Evolutionary conservation across 441 rosid species (phyloP).

Genomic region (Metrosideros polymorpha): DNA sequence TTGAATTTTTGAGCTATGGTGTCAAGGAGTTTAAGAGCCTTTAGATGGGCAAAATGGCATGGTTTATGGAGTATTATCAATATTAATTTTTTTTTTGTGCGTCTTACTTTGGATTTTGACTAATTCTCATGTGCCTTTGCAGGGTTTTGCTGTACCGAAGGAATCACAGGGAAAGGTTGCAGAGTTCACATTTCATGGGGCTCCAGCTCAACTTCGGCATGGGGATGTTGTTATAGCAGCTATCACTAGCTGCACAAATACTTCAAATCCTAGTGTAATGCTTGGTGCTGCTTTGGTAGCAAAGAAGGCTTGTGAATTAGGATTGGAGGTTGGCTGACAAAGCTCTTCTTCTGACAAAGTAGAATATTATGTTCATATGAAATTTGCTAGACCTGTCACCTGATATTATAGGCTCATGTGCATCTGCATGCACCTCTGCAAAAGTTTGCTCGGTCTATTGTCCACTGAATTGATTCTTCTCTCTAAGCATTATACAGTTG

Average conservation of each 20-base stretch:
- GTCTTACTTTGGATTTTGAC: not conserved
- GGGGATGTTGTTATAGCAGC: constrained; percentile 97
- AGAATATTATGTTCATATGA: not conserved
- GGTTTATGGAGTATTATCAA: not conserved
- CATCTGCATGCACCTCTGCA: not conserved
- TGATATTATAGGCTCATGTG: not conserved
- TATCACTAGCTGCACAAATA: constrained; percentile 95
- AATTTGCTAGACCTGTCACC: not conserved
- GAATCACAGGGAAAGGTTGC: constrained; percentile 71
- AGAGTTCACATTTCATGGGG: constrained; percentile 61
- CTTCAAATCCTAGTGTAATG: constrained; percentile 96
- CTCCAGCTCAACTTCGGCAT: constrained; percentile 67
- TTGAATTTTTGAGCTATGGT: not conserved
- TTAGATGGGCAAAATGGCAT: not conserved
- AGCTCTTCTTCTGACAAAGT: not conserved
- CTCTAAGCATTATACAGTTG: not conserved
- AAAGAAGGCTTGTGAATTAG: constrained; percentile 78
- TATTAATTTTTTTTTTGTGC: not conserved
- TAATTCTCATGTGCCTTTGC: not conserved
- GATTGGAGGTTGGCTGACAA: constrained; percentile 44
- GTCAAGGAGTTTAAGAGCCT: not conserved
- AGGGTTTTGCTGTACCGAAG: constrained; percentile 88
- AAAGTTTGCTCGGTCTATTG: not conserved
- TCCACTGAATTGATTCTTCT: not conserved
- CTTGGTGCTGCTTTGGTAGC: constrained; percentile 98